Percentiles rank a stretch among this genome's conserved stretches.
Conservation (phyloP, 2,329 filamentous ascomycete genomes). For the Ceratocystis destructans region DNA sequence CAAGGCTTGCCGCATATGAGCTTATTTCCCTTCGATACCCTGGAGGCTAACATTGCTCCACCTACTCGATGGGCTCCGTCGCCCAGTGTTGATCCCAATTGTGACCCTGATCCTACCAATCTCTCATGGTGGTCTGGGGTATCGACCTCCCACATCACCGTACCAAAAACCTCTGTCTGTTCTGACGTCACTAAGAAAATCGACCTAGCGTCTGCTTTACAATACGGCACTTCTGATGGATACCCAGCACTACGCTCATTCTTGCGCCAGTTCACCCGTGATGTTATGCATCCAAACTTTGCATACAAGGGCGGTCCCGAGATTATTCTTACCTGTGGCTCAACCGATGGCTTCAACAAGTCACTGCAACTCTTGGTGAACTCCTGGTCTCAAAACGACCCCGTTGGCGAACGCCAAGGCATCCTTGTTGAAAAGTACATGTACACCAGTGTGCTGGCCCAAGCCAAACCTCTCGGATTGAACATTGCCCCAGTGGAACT, state of each 20-base stretch:
- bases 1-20: constrained; percentile 64
- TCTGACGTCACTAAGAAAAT: constrained; percentile 54
- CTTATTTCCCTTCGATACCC: constrained; percentile 82
- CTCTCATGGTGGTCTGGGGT: constrained; percentile 20
- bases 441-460: constrained; percentile 63
- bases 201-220: constrained; percentile 66
- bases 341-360: constrained; percentile 77
- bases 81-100: constrained; percentile 18
- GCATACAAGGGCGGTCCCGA: constrained; percentile 67
- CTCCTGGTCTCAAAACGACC: constrained; percentile 54
- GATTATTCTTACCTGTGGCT: constrained; percentile 64
- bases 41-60: constrained; percentile 66
- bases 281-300: constrained; percentile 66
- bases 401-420: constrained; percentile 55
- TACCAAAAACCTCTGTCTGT: constrained; percentile 53
- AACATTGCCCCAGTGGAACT: constrained; percentile 61
- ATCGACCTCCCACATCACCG: constrained; percentile 43
- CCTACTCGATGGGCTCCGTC: constrained; percentile 59
- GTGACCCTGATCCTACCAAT: constrained; percentile 18
- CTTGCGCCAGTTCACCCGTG: constrained; percentile 61
- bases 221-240: constrained; percentile 74
- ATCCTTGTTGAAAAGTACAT: constrained; percentile 68
- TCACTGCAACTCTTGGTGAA: constrained; percentile 61
- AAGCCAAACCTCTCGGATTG: constrained; percentile 52
- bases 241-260: constrained; percentile 69